Evolutionary conservation across 116 monocot genomes (phyloP), one percentile per base, ranked within the genome.

Genomic region (Papilionanthe hybrid): DNA sequence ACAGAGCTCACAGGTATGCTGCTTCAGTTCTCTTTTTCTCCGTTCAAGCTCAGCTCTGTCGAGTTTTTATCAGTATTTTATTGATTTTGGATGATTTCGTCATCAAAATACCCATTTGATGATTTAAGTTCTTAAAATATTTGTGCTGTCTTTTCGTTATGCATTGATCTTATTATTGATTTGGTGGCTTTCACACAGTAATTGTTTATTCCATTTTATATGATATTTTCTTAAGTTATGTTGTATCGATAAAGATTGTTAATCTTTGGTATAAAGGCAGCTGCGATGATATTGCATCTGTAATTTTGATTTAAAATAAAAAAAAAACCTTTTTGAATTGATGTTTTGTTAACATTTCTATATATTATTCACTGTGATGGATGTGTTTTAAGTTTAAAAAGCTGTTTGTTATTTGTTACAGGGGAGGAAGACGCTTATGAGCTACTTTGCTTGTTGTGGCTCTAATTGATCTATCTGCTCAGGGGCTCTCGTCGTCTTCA

Each of bases 371-470:
- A 20, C 4, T 58, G 5, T 58, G 22, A 58, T 60, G 7, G 60
- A 9, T 29, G 5, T 27, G 25, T 2, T 67, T 6, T 67, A 29
- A 2, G 67, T 23, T n/a, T n/a, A 37, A 37, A 37, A 37, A 37
- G 37, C 3, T 37, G 37, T 37, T 37, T 37, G 37, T 37, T 65
- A 9, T 65, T 0, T 65, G 69, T 68, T 82, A 84, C 82, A 87
- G 84, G 84, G 84, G 19, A 84, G 84, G 75, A 87, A 84, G 82
- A 84, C 57, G 79, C 68, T 87, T 29, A 49, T 79, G 66, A 82
- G 82, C 79, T 87, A 84, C 77, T 87, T 87, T 79, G 81, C 75
- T 15, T 84, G 87, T 32, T 86, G 83, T 58, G 15, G 86, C 77
- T 23, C 82, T 25, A 86, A 73, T 20, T 37, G 37, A 37, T 73